phyloP scores from a whole-genome alignment of 805 yeast genomes.

The Tetrapisispora arboricola region DNA sequence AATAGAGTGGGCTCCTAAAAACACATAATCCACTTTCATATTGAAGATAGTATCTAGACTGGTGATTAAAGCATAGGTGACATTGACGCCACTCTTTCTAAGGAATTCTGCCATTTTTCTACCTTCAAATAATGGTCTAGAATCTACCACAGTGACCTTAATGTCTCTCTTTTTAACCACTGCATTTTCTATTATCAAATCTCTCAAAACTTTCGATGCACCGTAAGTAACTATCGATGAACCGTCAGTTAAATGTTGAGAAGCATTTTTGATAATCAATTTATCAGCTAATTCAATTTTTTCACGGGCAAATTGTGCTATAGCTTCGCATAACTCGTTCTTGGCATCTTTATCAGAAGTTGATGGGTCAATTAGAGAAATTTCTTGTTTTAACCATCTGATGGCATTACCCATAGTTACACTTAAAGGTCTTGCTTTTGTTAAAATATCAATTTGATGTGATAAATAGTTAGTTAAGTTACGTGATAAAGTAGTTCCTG shows the following conservation, averaged over 20 bases:
- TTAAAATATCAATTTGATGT: slow-evolving; percentile 86
- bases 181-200: slow-evolving; percentile 62
- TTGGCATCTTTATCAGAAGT: slow-evolving; percentile 51
- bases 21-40: slow-evolving; percentile 73
- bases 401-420: slow-evolving; percentile 97
- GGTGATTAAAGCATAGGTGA: slow-evolving; percentile 67
- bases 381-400: slow-evolving; percentile 93
- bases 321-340: slow-evolving; percentile 46
- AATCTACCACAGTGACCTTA: slow-evolving; percentile 79
- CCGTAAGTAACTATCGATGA: slow-evolving; percentile 82
- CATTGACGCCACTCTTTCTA: slow-evolving; percentile 51
- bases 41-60: slow-evolving; percentile 72
- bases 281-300: slow-evolving; percentile 74
- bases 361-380: slow-evolving; percentile 71
- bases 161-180: slow-evolving; percentile 53
- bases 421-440: slow-evolving; percentile 81
- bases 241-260: slow-evolving; percentile 62
- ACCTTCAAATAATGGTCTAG: slow-evolving; percentile 92
- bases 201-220: slow-evolving; percentile 71
- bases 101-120: slow-evolving; percentile 60
- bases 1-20: slow-evolving; percentile 96
- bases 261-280: slow-evolving; percentile 72
- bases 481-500: slow-evolving; percentile 74
- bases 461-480: slow-evolving; percentile 80
- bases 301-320: slow-evolving; percentile 75